Percentiles rank a stretch among this genome's conserved stretches.
phyloP scores from a whole-genome alignment of 169 alveolate species.

The Plasmodium knowlesi region DNA sequence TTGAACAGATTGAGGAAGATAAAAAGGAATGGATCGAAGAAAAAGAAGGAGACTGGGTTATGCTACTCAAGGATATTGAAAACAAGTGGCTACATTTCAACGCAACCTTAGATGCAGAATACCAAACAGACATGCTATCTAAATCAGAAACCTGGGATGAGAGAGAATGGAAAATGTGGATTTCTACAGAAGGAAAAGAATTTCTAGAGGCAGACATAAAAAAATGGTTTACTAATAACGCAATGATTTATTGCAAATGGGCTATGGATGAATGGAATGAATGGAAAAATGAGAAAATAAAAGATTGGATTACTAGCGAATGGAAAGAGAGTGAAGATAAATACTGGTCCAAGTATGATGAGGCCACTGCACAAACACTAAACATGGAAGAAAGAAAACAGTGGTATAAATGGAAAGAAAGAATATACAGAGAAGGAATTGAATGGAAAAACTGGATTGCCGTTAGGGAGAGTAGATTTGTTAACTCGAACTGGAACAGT shows the following conservation, averaged over 20 bases:
- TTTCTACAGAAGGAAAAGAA: constrained; percentile 28
- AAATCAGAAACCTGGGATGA: constrained; percentile 26
- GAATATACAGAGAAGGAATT: constrained; percentile 25
- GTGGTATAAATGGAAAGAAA: constrained; percentile 26
- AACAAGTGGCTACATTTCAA: constrained; percentile 25
- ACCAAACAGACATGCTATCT: not conserved
- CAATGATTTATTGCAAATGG: constrained; percentile 24
- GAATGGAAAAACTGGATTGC: constrained; percentile 40
- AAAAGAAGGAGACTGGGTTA: constrained; percentile 9
- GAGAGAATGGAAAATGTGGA: constrained; percentile 33
- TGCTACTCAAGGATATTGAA: not conserved
- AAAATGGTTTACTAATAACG: constrained; percentile 10
- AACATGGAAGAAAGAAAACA: not conserved
- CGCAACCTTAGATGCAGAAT: constrained; percentile 7
- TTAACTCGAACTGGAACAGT: constrained; percentile 9
- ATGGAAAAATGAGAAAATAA: constrained; percentile 24
- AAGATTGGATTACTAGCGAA: constrained; percentile 23
- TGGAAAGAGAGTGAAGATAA: constrained; percentile 29
- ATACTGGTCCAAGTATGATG: constrained; percentile 23
- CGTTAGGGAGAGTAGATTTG: constrained; percentile 4
- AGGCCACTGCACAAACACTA: not conserved
- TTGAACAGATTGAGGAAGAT: not conserved
- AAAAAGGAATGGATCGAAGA: constrained; percentile 27
- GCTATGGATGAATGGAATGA: constrained; percentile 28
- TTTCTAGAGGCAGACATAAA: constrained; percentile 18